phyloP scores from a whole-genome alignment of 2,329 filamentous ascomycete genomes.

The Alternaria hordeiaustralica region DNA sequence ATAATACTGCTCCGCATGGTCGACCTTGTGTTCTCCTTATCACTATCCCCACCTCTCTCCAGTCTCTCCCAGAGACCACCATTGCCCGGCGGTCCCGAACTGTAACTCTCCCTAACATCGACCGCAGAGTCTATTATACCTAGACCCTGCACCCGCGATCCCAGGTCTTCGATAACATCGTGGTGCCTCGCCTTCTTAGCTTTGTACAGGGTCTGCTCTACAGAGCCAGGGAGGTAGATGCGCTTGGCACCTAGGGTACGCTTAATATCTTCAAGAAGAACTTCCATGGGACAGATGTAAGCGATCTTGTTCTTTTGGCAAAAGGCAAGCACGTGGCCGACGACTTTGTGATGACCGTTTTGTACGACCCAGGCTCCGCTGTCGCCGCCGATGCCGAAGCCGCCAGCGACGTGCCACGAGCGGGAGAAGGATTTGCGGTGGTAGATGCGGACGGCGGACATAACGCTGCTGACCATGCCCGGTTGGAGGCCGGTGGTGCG shows the following conservation, averaged over 20 bases:
- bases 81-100: background rate
- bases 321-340: constrained; percentile 90
- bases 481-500: constrained; percentile 83
- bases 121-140: constrained; percentile 40
- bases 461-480: constrained; percentile 76
- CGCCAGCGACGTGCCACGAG: constrained; percentile 68
- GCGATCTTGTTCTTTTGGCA: constrained; percentile 79
- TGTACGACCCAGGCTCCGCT: constrained; percentile 93
- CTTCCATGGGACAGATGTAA: constrained; percentile 95
- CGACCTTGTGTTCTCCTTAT: background rate
- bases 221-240: constrained; percentile 72
- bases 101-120: constrained; percentile 15
- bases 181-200: constrained; percentile 14
- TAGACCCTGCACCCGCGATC: constrained; percentile 36
- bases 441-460: constrained; percentile 86
- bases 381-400: constrained; percentile 79
- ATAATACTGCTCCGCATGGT: background rate
- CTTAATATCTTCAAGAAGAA: constrained; percentile 84
- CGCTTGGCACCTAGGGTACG: constrained; percentile 73
- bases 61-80: background rate
- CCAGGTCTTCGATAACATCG: constrained; percentile 27
- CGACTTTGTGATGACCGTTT: constrained; percentile 76
- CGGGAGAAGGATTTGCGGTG: constrained; percentile 82
- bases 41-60: background rate
- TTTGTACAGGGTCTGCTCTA: constrained; percentile 31